Evolutionary conservation across 2,329 filamentous ascomycete species (phyloP).

Genomic region (Trichophaea hybrida): DNA sequence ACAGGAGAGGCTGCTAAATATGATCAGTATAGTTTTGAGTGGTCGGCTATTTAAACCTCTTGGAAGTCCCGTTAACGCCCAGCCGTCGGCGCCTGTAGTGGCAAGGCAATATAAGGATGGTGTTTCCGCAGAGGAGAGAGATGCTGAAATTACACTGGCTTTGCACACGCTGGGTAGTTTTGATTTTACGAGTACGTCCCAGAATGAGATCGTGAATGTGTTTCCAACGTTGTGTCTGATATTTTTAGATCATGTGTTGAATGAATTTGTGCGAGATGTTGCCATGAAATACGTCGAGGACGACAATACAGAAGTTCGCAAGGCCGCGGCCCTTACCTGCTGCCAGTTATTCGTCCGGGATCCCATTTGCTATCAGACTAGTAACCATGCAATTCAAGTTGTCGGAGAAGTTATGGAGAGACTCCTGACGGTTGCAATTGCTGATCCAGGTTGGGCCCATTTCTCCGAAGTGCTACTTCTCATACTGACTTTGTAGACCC

Average conservation of each 20-base stretch:
- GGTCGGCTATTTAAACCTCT: conserved; percentile 84
- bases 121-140: conserved; percentile 61
- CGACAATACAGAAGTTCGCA: conserved; percentile 81
- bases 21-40: conserved; percentile 86
- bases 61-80: conserved; percentile 66
- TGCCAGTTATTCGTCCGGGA: conserved; percentile 96
- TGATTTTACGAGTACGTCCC: conserved; percentile 52
- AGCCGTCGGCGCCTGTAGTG: conserved; percentile 46
- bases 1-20: conserved; percentile 82
- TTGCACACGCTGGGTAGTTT: conserved; percentile 95
- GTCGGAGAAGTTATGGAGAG: conserved; percentile 97
- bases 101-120: conserved; percentile 69
- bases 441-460: conserved; percentile 45
- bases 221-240: conserved; percentile 2
- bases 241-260: conserved; percentile 59
- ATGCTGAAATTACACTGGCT: conserved; percentile 80
- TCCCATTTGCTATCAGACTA: conserved; percentile 95
- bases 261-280: conserved; percentile 96
- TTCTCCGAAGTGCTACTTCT: not conserved
- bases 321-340: conserved; percentile 88
- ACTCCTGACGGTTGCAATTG: conserved; percentile 83
- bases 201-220: not conserved
- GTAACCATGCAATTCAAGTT: conserved; percentile 89
- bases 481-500: conserved; percentile 40
- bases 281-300: conserved; percentile 97